Percentiles rank a stretch among this genome's conserved stretches.
Conservation (phyloP, 2,329 filamentous ascomycete species). For the Talaromyces piceae region DNA sequence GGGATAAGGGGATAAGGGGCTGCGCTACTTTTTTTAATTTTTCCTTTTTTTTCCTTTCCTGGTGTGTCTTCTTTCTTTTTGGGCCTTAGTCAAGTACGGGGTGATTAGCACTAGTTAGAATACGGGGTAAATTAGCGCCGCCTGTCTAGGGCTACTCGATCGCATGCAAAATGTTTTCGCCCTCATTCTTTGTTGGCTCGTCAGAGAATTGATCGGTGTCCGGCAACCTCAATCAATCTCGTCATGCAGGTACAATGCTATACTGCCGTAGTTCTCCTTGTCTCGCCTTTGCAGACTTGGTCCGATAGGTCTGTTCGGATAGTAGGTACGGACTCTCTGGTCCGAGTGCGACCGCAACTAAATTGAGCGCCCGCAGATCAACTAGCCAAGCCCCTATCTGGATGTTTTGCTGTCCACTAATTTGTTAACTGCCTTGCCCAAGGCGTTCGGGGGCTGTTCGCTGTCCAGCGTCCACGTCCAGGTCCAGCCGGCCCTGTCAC, state of each 20-base stretch:
- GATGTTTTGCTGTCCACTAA: neutral
- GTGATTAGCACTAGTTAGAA: neutral
- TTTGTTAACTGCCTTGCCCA: neutral
- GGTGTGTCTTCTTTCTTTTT: too few relatives aligned
- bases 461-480: neutral
- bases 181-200: neutral
- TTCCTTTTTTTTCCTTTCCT: conserved; percentile 1
- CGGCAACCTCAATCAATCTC: neutral
- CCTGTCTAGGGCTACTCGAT: neutral
- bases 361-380: neutral
- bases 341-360: neutral
- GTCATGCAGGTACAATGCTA: conserved; percentile 1
- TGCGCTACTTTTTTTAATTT: conserved; percentile 4
- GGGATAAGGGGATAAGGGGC: conserved; percentile 4
- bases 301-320: neutral
- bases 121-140: neutral
- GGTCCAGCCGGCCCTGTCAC: neutral
- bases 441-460: neutral
- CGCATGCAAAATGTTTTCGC: neutral
- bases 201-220: neutral
- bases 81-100: neutral
- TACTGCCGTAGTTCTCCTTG: neutral
- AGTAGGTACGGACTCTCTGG: neutral
- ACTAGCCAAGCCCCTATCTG: neutral
- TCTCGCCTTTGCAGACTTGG: neutral